Conservation (phyloP, 495 filamentous ascomycete species). For the Pseudevernia furfuracea region DNA sequence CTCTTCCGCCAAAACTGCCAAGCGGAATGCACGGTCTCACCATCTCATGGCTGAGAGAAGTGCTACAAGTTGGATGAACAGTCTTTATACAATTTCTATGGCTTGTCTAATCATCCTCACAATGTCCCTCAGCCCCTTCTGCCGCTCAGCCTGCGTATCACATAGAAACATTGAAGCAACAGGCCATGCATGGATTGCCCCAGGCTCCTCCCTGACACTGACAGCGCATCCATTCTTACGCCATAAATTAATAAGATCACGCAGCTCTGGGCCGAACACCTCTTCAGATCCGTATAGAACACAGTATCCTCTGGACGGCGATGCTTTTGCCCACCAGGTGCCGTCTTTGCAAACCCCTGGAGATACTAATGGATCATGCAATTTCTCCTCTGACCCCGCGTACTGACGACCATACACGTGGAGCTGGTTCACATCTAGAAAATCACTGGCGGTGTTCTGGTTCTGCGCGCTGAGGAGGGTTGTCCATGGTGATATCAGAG, state of each 20-base stretch:
- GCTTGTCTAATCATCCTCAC: slow-evolving; percentile 39
- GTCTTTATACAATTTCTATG: slow-evolving; percentile 12
- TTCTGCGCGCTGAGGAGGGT: slow-evolving; percentile 25
- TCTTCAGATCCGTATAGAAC: slow-evolving; percentile 65
- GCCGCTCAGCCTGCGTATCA: slow-evolving; percentile 44
- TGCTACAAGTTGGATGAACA: background rate
- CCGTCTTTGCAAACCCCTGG: slow-evolving; percentile 58
- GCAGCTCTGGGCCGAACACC: slow-evolving; percentile 58
- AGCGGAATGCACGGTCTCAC: background rate
- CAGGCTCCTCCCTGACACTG: slow-evolving; percentile 48
- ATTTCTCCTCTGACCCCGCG: slow-evolving; percentile 40
- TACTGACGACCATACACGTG: slow-evolving; percentile 59
- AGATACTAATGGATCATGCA: slow-evolving; percentile 52
- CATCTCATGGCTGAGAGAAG: too few species aligned
- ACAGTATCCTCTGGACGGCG: slow-evolving; percentile 50
- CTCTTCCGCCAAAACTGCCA: too few species aligned
- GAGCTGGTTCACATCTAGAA: slow-evolving; percentile 39
- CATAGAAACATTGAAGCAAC: slow-evolving; percentile 63
- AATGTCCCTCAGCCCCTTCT: slow-evolving; percentile 50
- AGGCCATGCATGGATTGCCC: slow-evolving; percentile 71
- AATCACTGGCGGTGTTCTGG: slow-evolving; percentile 47
- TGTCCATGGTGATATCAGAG: slow-evolving; percentile 45
- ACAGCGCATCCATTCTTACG: slow-evolving; percentile 35
- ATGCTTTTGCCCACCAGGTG: slow-evolving; percentile 54
- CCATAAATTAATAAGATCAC: slow-evolving; percentile 43